Base-by-base conservation (phyloP, 2,329 filamentous ascomycete species). In the Dryadomyces sulphureus region DNA sequence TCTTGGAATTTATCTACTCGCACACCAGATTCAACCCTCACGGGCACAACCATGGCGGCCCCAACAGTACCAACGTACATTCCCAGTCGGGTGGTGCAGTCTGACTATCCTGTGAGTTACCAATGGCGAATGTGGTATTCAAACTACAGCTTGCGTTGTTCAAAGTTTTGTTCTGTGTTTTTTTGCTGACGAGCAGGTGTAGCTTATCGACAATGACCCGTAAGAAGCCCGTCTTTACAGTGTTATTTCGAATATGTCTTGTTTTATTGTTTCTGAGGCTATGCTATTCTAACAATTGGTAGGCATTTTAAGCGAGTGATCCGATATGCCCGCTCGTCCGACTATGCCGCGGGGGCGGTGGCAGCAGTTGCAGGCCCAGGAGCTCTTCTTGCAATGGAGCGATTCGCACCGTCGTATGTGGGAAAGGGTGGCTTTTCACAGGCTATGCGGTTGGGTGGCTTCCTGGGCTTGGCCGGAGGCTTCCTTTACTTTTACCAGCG, bases 141-240 rank as follows among this genome's bases (percentile, higher is more conserved):
- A 36, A 48, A 24, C 11, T 32, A n/a, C n/a, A 25, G 34, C 9
- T 7, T n/a, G 39, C 20, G 27, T 17, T 30, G 41, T 24, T 12
- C 12, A 16, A 9, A 16, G 25, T 14, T 34, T 43, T 21, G 11
- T 16, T 20, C 16, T 34, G 30, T 4, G 45, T 50, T 52, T 53
- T 52, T 25, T 41, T 35, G 46, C 49, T 52, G 42, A 47, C 45
- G 52, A 27, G 30, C 20, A 17, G 21, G 21, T n/a, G 14, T 54
- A 98, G 92, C 84, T 96, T 69, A 96, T 98, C 67, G 92, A 98
- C 72, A 93, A 86, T 70, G 92, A 98, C 67, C 92, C 92, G 89
- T 95, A 89, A 62, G 51, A 17, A n/a, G 8, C 41, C 20, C 41
- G 5, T 9, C 19, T 16, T 40, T 19, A 5, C 19, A 11, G 12